Evolutionary conservation across 768 basidiomycete genomes (phyloP).

Genomic region (Dioszegia hungarica): DNA sequence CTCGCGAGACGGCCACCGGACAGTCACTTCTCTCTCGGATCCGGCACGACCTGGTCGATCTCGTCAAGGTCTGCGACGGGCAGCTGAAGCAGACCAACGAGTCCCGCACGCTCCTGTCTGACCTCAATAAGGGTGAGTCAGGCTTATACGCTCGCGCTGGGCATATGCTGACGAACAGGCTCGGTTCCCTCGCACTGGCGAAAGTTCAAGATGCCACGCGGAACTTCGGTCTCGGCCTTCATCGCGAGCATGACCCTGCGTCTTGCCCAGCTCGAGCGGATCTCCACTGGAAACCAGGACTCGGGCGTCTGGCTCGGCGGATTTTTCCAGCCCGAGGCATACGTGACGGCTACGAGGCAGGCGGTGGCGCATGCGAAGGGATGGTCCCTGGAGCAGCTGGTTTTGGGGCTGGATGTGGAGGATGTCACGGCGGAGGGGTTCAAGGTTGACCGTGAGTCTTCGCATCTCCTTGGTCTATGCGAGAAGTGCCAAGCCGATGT

Average conservation of each 20-base stretch:
- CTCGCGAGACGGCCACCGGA: conserved; percentile 78
- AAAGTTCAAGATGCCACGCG: conserved; percentile 77
- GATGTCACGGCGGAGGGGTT: conserved; percentile 72
- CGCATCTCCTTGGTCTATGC: not conserved
- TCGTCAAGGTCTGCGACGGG: conserved; percentile 79
- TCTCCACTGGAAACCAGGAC: conserved; percentile 57
- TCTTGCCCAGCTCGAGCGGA: conserved; percentile 71
- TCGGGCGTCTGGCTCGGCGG: conserved; percentile 77
- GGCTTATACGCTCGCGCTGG: not conserved
- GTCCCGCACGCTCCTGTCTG: conserved; percentile 81
- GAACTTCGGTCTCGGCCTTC: conserved; percentile 79
- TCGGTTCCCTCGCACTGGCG: conserved; percentile 85
- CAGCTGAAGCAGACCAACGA: conserved; percentile 93
- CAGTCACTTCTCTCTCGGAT: conserved; percentile 72
- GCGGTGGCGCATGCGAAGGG: conserved; percentile 88
- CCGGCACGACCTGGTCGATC: conserved; percentile 70
- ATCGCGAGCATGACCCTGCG: conserved; percentile 75
- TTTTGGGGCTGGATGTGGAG: conserved; percentile 74
- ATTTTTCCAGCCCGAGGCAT: conserved; percentile 93
- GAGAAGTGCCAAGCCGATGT: not conserved
- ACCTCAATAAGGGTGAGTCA: conserved; percentile 78
- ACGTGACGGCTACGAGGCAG: conserved; percentile 91
- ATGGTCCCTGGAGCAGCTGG: conserved; percentile 86
- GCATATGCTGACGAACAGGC: conserved; percentile 54
- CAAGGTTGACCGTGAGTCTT: conserved; percentile 72